phyloP scores from a whole-genome alignment of 805 yeast species.

The Metschnikowia kofuensis region DNA sequence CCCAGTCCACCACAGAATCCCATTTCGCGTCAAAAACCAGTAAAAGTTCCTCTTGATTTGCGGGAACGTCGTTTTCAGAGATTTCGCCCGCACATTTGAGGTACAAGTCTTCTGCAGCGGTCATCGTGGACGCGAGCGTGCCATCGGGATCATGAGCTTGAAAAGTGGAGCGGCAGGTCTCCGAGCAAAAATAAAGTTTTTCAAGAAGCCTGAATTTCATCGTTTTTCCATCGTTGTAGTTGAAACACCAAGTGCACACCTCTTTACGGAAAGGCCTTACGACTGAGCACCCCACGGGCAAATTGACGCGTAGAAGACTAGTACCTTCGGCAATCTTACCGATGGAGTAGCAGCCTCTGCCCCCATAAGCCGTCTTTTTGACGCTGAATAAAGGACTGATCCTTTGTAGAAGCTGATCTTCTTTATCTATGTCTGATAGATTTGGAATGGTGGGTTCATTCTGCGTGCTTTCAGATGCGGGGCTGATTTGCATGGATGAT shows the following conservation, averaged over 20 bases:
- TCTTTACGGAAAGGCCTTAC: constrained; percentile 57
- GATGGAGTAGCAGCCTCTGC: constrained; percentile 61
- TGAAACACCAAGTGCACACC: constrained; percentile 55
- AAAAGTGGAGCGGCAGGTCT: constrained; percentile 41
- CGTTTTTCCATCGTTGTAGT: constrained; percentile 45
- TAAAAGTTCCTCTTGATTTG: constrained; percentile 8
- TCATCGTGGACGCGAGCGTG: constrained; percentile 32
- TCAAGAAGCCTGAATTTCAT: constrained; percentile 40
- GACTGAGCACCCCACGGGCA: constrained; percentile 48
- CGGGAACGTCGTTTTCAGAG: constrained; percentile 16
- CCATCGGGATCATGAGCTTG: constrained; percentile 30
- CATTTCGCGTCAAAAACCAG: constrained; percentile 29
- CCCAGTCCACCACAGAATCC: constrained; percentile 40
- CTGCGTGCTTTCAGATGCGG: background rate
- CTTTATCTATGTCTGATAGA: background rate
- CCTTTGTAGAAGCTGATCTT: constrained; percentile 5
- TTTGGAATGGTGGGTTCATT: background rate
- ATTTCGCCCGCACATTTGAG: constrained; percentile 25
- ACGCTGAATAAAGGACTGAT: constrained; percentile 28
- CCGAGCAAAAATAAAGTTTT: constrained; percentile 49
- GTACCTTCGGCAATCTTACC: constrained; percentile 40
- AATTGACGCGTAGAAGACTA: constrained; percentile 34
- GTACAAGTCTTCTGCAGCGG: constrained; percentile 35
- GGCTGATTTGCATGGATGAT: background rate
- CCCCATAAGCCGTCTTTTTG: constrained; percentile 44